A percentile compares a stretch with the other conserved stretches of the same genome.
These are phyloP conservation scores for Sporisorium sorghi DNA, from an alignment of 1,284 basidiomycete species.

Conservation along the genomic window DNA sequence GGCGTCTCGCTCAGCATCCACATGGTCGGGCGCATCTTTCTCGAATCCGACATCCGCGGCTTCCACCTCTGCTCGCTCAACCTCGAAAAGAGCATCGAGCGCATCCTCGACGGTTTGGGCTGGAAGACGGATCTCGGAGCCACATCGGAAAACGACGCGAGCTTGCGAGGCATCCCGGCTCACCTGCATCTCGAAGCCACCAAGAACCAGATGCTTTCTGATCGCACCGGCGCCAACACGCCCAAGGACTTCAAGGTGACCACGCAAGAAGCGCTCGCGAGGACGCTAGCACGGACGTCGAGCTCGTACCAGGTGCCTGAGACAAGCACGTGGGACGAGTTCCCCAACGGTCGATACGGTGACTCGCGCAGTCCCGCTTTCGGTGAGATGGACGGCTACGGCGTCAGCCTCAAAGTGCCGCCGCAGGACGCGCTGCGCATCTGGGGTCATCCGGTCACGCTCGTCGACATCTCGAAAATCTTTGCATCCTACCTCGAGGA, in stretches of 20 bases:
- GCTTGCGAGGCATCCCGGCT: conserved; percentile 21
- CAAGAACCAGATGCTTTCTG: conserved; percentile 48
- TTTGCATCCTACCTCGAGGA: conserved; percentile 83
- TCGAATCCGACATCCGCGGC: conserved; percentile 78
- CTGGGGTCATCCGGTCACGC: conserved; percentile 83
- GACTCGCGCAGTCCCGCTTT: conserved; percentile 67
- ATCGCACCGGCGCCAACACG: conserved; percentile 47
- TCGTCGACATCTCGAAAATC: conserved; percentile 80
- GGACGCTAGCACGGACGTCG: conserved; percentile 43
- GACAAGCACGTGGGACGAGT: conserved; percentile 66
- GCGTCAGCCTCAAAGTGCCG: conserved; percentile 67
- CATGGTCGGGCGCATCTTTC: conserved; percentile 77
- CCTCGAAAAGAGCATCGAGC: conserved; percentile 92
- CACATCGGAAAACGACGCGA: conserved; percentile 14
- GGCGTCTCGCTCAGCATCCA: conserved; percentile 75
- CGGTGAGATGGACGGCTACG: conserved; percentile 68
- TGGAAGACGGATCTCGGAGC: conserved; percentile 43
- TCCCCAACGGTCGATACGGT: conserved; percentile 67
- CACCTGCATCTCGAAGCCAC: conserved; percentile 41
- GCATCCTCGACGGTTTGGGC: conserved; percentile 75
- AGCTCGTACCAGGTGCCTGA: conserved; percentile 49
- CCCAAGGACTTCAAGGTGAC: conserved; percentile 46
- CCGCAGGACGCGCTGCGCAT: conserved; percentile 77
- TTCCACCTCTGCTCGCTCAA: conserved; percentile 98
- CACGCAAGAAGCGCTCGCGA: conserved; percentile 42